Evolutionary conservation across 192 early-diverging fungal genomes (phyloP).

Genomic region (Rhizophagus clarus): DNA sequence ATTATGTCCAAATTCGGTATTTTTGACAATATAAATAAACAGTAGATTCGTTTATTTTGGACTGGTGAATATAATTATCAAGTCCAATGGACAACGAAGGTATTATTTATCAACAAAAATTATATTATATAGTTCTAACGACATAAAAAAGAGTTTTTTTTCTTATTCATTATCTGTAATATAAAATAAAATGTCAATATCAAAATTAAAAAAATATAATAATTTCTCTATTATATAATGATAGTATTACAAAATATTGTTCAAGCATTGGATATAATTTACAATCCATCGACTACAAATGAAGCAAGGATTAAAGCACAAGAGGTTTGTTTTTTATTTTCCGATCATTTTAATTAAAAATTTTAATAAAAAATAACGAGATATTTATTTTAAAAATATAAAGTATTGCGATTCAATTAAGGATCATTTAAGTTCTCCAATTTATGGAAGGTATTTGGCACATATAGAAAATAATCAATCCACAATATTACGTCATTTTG

Average conservation of each 20-base stretch:
- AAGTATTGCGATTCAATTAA: constrained; percentile 58
- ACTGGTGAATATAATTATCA: too few species aligned
- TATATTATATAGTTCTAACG: neutral
- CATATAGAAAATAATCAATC: constrained; percentile 49
- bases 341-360: neutral
- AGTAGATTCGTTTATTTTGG: too few species aligned
- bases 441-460: constrained; percentile 60
- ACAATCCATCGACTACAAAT: constrained; percentile 45
- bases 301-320: constrained; percentile 47
- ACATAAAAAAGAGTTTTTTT: too few species aligned
- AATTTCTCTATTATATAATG: neutral
- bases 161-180: too few species aligned
- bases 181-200: neutral
- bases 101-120: neutral
- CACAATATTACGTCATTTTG: constrained; percentile 60
- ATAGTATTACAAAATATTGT: constrained; percentile 43
- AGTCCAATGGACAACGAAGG: neutral
- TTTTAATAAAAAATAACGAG: neutral
- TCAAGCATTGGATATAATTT: constrained; percentile 49
- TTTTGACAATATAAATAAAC: too few species aligned
- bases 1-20: too few species aligned
- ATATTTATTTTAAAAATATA: neutral
- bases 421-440: constrained; percentile 41
- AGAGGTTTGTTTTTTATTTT: constrained; percentile 36
- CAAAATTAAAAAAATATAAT: neutral